phyloP scores from a whole-genome alignment of 768 basidiomycete genomes.

The Pisolithus tinctorius region DNA sequence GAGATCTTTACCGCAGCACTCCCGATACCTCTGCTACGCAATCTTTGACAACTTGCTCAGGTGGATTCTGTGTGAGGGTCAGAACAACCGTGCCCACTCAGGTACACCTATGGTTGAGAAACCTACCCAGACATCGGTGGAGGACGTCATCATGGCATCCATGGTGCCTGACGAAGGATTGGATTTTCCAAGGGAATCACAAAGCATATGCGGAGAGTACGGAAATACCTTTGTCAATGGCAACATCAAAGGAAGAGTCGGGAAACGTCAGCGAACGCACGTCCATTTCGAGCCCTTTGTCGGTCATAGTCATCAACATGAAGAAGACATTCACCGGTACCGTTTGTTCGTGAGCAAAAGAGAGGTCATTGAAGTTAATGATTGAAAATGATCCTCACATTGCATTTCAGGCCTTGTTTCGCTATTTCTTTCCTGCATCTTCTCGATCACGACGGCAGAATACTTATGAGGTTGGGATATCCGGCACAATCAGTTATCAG shows the following conservation, averaged over 20 bases:
- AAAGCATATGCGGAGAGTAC: not conserved
- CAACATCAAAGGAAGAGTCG: conserved; percentile 63
- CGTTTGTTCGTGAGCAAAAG: not conserved
- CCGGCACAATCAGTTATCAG: not conserved
- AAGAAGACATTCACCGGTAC: conserved; percentile 10
- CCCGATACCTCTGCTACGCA: conserved; percentile 76
- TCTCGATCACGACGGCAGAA: conserved; percentile 65
- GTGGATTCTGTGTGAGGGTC: conserved; percentile 52
- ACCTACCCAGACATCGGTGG: conserved; percentile 76
- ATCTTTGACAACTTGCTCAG: conserved; percentile 59
- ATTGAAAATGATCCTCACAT: conserved; percentile 36
- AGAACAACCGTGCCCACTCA: conserved; percentile 1
- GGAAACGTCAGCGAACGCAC: conserved; percentile 58
- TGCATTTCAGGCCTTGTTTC: conserved; percentile 56
- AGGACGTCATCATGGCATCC: conserved; percentile 85
- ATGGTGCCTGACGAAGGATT: conserved; percentile 49
- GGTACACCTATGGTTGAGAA: not conserved
- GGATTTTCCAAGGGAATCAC: not conserved
- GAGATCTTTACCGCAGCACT: conserved; percentile 48
- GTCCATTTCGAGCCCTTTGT: conserved; percentile 78
- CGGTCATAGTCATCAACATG: not conserved
- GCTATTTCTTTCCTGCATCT: conserved; percentile 57
- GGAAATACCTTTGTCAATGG: conserved; percentile 68
- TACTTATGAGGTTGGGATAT: conserved; percentile 40
- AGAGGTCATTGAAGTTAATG: not conserved